Base-by-base conservation (phyloP, 352 stramenopile genomes). In the Saprolegnia diclina region DNA sequence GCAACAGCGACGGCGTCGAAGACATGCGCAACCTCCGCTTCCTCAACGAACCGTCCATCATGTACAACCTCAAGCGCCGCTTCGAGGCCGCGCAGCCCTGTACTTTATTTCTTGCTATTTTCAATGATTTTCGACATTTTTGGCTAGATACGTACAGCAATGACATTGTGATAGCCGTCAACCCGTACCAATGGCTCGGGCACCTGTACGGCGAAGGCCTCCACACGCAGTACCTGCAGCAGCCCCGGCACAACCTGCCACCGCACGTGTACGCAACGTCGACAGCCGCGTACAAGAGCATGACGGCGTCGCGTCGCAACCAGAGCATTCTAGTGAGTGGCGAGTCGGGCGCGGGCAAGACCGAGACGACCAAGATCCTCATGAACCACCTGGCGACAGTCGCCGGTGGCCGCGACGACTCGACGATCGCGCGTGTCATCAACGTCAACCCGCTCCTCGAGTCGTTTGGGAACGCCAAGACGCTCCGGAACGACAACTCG, bases 81-180 rank as follows among this genome's bases (percentile, higher is more conserved):
- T 97, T 96, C 65, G 86, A 90, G 38, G 81, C 80, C 10, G 91
- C 88, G 13, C 90, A 96, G 77, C 96, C 96, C 16, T 99, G 77
- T 86, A 83, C 32, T 26, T 21, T 70, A 6, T 65, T 63, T 48
- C 26, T 18, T 63, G 22, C 38, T 29, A 18, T 14, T n/a, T 52
- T 52, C 18, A 21, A 52, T 19, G 45, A 19, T 21, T 52, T 52
- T 19, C 45, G 21, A 52, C 24, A 44, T 29, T 53, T 57, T 4
- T 74, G 52, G n/a, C n/a, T 72, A 67, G 42, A 99, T 79, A 99
- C 96, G n/a, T 97, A 97, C 76, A 97, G 96, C 5, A 97, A 97
- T 45, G 95, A 99, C 38, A 98, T 99, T 74, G 89, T 99, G 59
- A 97, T 99, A 56, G 96, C 97, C 5, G 89, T 99, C 26, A 99